Conservation (phyloP, 164 flowering plant genomes). For the Liquidambar formosana region DNA sequence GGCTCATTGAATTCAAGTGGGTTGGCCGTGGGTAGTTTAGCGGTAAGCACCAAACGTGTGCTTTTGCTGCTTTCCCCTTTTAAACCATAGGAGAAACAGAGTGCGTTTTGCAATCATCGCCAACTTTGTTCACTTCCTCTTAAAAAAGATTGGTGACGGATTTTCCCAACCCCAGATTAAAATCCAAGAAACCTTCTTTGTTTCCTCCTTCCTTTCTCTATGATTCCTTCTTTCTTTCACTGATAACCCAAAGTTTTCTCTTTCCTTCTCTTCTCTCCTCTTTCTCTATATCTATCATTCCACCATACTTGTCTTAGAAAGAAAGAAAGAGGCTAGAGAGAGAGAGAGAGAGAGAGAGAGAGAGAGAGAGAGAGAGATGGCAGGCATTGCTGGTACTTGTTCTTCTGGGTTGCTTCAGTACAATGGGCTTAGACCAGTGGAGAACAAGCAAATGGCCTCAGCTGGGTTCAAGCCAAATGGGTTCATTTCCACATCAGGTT, state of each 20-base stretch:
- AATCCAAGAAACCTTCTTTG: conserved; percentile 20
- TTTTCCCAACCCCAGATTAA: conserved; percentile 5
- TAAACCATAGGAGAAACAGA: too few species aligned
- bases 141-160: conserved; percentile 5
- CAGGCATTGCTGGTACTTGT: conserved; percentile 29
- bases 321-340: too few species aligned
- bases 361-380: conserved; percentile 19
- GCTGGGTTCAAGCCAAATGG: conserved; percentile 23
- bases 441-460: conserved; percentile 19
- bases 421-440: conserved; percentile 43
- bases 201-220: conserved; percentile 15
- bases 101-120: neutral
- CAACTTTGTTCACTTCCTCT: neutral
- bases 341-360: conserved; percentile 3
- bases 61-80: too few species aligned
- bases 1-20: neutral
- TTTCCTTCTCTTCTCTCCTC: neutral
- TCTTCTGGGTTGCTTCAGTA: conserved; percentile 32
- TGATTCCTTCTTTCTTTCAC: neutral
- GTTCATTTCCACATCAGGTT: conserved; percentile 27
- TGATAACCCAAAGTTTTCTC: conserved; percentile 18
- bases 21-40: neutral
- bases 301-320: neutral
- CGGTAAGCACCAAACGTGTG: neutral
- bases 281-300: conserved; percentile 1